Percentiles rank a stretch among this genome's conserved stretches.
Conservation (phyloP, 2,329 filamentous ascomycete species). For the Cytospora chrysosperma region DNA sequence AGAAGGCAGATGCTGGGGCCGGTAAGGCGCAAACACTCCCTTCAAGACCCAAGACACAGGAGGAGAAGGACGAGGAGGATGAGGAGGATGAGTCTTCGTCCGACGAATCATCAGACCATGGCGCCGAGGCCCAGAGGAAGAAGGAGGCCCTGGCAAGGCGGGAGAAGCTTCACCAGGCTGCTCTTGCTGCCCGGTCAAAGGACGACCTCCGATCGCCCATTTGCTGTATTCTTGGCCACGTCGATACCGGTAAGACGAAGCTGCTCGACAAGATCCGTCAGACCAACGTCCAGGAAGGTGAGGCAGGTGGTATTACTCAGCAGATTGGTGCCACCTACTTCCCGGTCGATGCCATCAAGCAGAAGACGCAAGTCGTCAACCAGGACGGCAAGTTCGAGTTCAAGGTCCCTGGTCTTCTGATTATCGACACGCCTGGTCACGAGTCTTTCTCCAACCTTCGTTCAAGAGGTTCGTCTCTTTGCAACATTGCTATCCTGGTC, state of each 20-base stretch:
- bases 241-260: slow-evolving; percentile 99
- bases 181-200: slow-evolving; percentile 84
- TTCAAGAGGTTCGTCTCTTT: slow-evolving; percentile 94
- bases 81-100: slow-evolving; percentile 61
- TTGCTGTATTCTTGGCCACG: slow-evolving; percentile 99
- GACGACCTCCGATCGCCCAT: slow-evolving; percentile 96
- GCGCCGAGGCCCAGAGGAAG: slow-evolving; percentile 68
- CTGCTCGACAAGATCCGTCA: slow-evolving; percentile 96
- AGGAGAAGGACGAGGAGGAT: slow-evolving; percentile 53
- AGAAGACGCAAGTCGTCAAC: slow-evolving; percentile 94
- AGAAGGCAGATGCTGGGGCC: slow-evolving; percentile 36
- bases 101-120: slow-evolving; percentile 64
- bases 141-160: slow-evolving; percentile 85
- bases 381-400: slow-evolving; percentile 86
- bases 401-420: slow-evolving; percentile 93
- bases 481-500: slow-evolving; percentile 98
- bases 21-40: slow-evolving; percentile 28
- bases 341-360: slow-evolving; percentile 85
- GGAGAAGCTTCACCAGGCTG: slow-evolving; percentile 87
- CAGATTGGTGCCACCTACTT: slow-evolving; percentile 99
- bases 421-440: slow-evolving; percentile 99
- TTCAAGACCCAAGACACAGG: slow-evolving; percentile 35
- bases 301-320: slow-evolving; percentile 98
- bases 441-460: slow-evolving; percentile 99
- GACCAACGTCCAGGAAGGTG: slow-evolving; percentile 97